phyloP scores from a whole-genome alignment of 2,329 filamentous ascomycete genomes.

The Cladosporium velox region DNA sequence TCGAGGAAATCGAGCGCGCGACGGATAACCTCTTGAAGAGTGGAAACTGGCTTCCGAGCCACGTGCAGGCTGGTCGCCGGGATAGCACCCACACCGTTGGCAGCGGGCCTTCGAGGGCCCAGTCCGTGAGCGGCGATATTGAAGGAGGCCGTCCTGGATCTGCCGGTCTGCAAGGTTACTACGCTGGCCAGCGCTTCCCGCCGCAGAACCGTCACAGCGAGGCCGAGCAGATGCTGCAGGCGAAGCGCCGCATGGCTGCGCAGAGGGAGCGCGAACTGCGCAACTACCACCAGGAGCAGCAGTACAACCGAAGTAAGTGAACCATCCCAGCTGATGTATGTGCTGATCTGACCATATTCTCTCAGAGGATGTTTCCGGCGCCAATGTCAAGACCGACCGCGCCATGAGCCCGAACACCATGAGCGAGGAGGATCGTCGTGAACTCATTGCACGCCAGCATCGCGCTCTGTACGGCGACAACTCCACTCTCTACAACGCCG shows the following conservation, averaged over 20 bases:
- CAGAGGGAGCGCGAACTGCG: constrained; percentile 98
- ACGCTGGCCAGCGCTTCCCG: constrained; percentile 90
- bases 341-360: constrained; percentile 4
- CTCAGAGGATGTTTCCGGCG: constrained; percentile 18
- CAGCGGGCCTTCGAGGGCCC: constrained; percentile 65
- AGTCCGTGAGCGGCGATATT: constrained; percentile 77
- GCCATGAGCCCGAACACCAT: constrained; percentile 81
- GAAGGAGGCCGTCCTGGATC: constrained; percentile 73
- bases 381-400: constrained; percentile 73
- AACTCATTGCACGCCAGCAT: constrained; percentile 93
- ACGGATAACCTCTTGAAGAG: constrained; percentile 96
- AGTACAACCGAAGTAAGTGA: constrained; percentile 94
- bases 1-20: constrained; percentile 95
- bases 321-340: not conserved
- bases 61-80: constrained; percentile 61
- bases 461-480: constrained; percentile 85
- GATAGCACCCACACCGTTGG: constrained; percentile 57
- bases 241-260: constrained; percentile 97
- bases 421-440: constrained; percentile 94
- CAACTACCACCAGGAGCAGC: constrained; percentile 99
- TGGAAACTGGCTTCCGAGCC: constrained; percentile 75
- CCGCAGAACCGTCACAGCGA: constrained; percentile 75
- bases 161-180: constrained; percentile 86
- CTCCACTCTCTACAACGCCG: constrained; percentile 67
- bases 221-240: constrained; percentile 98